Conservation (phyloP, 768 basidiomycete genomes). For the Termitomyces sp. region DNA sequence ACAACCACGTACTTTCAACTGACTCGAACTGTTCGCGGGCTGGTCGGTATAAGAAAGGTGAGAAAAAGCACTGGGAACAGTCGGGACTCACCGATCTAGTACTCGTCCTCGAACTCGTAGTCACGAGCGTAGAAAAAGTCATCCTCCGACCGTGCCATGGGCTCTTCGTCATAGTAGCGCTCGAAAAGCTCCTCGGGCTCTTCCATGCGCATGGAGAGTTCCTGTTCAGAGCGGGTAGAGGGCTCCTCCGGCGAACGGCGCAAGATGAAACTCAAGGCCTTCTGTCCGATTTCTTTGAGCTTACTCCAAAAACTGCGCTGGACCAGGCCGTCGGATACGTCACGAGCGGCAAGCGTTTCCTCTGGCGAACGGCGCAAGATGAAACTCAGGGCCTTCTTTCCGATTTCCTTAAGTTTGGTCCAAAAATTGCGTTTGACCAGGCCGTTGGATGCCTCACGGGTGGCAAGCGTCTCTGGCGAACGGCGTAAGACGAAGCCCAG, state of each 20-base stretch:
- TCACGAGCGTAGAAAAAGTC: neutral
- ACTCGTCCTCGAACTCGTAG: conserved; percentile 1
- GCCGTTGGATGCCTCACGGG: too few relatives aligned
- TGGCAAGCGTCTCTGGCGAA: neutral
- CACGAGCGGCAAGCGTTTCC: neutral
- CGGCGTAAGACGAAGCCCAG: neutral
- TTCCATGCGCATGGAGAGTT: neutral
- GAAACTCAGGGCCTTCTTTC: too few relatives aligned
- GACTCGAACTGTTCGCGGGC: neutral
- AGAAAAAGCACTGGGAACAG: neutral
- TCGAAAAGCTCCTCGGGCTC: conserved; percentile 1
- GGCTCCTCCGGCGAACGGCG: neutral
- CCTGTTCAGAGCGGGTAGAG: neutral
- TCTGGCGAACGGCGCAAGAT: too few relatives aligned
- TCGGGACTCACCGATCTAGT: neutral
- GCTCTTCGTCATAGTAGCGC: neutral
- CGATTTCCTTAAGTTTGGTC: neutral
- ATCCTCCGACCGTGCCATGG: neutral
- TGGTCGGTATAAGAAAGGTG: neutral
- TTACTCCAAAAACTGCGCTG: neutral
- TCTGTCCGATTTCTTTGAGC: neutral
- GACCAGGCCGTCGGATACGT: neutral
- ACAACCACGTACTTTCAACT: neutral
- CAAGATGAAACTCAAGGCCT: neutral
- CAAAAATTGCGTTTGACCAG: conserved; percentile 1